Evolutionary conservation across 176 grass and related monocot genomes (phyloP).

Genomic region (Alloteropsis semialata): DNA sequence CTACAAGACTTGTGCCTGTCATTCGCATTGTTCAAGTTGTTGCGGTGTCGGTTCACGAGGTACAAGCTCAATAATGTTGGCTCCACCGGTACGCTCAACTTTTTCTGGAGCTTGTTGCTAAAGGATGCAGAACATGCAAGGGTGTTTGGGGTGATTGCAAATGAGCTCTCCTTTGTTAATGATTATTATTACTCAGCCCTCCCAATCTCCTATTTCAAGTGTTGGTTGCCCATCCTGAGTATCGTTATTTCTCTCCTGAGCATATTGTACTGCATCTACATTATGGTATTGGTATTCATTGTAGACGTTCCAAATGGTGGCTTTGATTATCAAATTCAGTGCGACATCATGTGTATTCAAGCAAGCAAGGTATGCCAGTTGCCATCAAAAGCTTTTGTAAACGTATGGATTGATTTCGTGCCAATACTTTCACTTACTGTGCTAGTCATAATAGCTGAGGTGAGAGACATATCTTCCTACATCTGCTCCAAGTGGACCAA

Average conservation of each 20-base stretch:
- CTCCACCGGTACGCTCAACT: too few relatives aligned
- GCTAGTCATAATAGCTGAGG: not conserved
- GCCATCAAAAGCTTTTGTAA: not conserved
- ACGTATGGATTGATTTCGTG: not conserved
- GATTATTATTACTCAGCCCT: not conserved
- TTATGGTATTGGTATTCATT: not conserved
- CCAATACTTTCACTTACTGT: not conserved
- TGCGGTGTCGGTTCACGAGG: not conserved
- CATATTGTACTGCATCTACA: not conserved
- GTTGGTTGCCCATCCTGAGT: not conserved
- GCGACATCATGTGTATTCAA: too few relatives aligned
- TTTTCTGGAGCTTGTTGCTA: not conserved
- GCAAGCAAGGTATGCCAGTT: too few relatives aligned
- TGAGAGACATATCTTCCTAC: not conserved
- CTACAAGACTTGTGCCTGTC: not conserved
- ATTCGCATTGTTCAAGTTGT: not conserved
- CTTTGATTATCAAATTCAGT: not conserved
- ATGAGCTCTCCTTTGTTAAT: not conserved
- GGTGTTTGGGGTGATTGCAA: not conserved
- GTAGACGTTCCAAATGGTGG: not conserved
- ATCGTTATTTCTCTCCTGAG: not conserved
- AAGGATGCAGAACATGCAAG: not conserved
- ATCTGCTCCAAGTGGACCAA: slow-evolving; percentile 13
- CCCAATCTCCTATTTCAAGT: not conserved
- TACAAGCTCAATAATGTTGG: too few relatives aligned